Conservation (phyloP, 164 flowering plant genomes). For the Malania oleifera region DNA sequence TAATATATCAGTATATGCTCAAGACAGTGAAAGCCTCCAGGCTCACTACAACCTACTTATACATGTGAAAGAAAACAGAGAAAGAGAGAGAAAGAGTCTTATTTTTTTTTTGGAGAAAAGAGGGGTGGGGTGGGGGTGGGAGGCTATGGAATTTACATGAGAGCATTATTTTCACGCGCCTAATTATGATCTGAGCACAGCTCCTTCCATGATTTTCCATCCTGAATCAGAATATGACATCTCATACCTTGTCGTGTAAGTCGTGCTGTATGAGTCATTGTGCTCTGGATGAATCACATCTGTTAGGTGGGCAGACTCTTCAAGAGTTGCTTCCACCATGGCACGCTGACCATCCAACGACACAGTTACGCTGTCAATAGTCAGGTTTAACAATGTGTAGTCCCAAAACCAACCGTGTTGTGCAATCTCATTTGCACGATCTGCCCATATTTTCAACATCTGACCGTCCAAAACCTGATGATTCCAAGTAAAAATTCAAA, state of each 20-base stretch:
- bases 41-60: too few relatives aligned
- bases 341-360: conserved; percentile 80
- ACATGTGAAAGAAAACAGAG: too few relatives aligned
- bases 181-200: conserved; percentile 68
- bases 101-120: too few relatives aligned
- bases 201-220: conserved; percentile 91
- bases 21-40: too few relatives aligned
- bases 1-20: too few relatives aligned
- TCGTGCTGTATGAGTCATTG: conserved; percentile 60
- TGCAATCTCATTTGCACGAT: conserved; percentile 76
- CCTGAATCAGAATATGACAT: conserved; percentile 51
- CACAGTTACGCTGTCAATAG: conserved; percentile 86
- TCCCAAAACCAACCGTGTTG: conserved; percentile 87
- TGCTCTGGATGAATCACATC: conserved; percentile 68
- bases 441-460: conserved; percentile 89
- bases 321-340: conserved; percentile 84
- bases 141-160: conserved; percentile 10
- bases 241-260: conserved; percentile 91
- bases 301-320: conserved; percentile 68
- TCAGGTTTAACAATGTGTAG: conserved; percentile 53
- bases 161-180: not conserved
- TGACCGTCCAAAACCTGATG: conserved; percentile 83
- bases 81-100: too few relatives aligned
- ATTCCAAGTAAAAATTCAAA: too few relatives aligned
- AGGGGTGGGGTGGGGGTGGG: too few relatives aligned